These are phyloP conservation scores for Suillus lakei DNA, from an alignment of 768 basidiomycete genomes.

Conservation along the genomic window DNA sequence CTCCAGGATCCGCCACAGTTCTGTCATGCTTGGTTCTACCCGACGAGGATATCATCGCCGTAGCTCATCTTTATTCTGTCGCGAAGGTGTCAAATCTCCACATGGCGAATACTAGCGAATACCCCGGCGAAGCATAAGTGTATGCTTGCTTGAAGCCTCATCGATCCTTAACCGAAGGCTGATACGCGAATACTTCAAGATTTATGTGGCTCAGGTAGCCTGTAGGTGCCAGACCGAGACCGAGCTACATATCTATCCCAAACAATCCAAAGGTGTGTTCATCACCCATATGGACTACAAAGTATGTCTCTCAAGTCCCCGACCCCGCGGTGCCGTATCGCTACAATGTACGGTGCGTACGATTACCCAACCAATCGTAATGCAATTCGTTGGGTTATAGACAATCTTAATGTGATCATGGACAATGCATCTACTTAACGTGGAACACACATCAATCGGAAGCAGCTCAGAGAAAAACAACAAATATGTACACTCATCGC, in stretches of 20 bases:
- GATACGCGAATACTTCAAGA: neutral
- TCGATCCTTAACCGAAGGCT: neutral
- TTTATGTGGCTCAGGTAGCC: neutral
- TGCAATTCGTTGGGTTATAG: neutral
- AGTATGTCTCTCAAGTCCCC: neutral
- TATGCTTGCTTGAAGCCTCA: neutral
- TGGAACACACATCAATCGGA: neutral
- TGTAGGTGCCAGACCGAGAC: neutral
- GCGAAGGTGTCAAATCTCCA: neutral
- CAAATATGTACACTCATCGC: neutral
- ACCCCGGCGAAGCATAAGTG: neutral
- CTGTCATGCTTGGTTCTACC: neutral
- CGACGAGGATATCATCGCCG: neutral
- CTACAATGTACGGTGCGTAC: neutral
- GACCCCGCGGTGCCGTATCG: slow-evolving; percentile 7
- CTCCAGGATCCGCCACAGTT: slow-evolving; percentile 2
- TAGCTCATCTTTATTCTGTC: neutral
- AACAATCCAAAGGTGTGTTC: neutral
- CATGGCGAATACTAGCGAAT: neutral
- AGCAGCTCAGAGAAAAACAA: neutral
- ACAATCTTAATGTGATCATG: neutral
- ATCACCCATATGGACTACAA: neutral
- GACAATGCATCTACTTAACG: neutral
- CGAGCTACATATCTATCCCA: slow-evolving; percentile 1
- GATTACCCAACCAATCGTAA: neutral